Percentiles rank a stretch among this genome's conserved stretches.
Conservation (phyloP, 2,329 filamentous ascomycete genomes). For the Trichoderma sp. region DNA sequence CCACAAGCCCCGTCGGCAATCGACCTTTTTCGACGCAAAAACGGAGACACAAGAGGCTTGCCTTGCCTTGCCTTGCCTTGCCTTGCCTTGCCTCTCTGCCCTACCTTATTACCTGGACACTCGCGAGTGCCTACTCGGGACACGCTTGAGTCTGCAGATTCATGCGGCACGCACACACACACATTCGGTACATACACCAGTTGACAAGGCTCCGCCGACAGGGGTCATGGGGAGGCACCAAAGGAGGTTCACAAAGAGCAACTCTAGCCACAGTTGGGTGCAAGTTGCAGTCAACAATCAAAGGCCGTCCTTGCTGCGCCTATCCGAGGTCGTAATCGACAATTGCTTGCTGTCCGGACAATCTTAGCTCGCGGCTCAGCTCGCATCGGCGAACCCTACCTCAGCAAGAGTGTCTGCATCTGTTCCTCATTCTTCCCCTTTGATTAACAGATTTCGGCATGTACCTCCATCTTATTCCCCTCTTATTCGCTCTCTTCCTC, state of each 20-base stretch:
- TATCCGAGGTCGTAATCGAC: slow-evolving; percentile 24
- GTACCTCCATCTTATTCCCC: neutral
- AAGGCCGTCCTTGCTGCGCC: slow-evolving; percentile 3
- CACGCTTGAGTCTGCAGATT: neutral
- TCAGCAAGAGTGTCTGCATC: neutral
- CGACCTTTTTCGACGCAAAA: slow-evolving; percentile 16
- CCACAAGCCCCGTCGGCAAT: slow-evolving; percentile 23
- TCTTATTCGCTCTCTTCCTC: neutral
- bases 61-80: slow-evolving; percentile 16
- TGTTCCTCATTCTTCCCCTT: too few species aligned
- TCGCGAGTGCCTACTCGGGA: neutral
- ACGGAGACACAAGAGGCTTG: neutral
- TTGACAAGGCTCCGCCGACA: slow-evolving; percentile 5
- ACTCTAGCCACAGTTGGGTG: slow-evolving; percentile 22
- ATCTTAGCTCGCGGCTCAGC: slow-evolving; percentile 14
- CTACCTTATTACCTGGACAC: neutral
- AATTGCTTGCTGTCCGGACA: slow-evolving; percentile 15
- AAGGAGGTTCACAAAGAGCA: slow-evolving; percentile 2
- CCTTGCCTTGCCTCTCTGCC: slow-evolving; percentile 2
- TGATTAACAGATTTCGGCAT: too few species aligned
- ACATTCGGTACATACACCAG: too few species aligned
- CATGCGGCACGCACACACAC: slow-evolving; percentile 13
- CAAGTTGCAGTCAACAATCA: slow-evolving; percentile 22
- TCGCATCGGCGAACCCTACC: slow-evolving; percentile 10
- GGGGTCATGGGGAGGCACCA: slow-evolving; percentile 20